Base-by-base conservation (phyloP, 495 filamentous ascomycete genomes). In the Geopyxis carbonaria region DNA sequence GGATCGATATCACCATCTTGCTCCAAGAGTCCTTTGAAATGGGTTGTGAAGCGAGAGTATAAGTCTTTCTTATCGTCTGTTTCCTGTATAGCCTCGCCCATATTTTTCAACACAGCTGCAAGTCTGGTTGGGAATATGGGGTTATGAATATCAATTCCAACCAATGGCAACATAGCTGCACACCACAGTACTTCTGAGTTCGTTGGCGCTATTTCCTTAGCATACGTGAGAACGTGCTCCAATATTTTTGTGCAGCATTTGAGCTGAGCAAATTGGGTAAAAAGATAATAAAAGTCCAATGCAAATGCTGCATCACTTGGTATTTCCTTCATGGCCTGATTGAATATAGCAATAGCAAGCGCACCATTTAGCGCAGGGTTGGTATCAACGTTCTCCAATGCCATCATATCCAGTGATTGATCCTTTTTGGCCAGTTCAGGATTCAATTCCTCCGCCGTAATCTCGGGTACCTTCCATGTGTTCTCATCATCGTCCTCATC, bases 291-390 rank as follows among this genome's bases (percentile, higher is more conserved):
- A 57, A 94, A 93, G 8, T 71, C 61, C 44, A 72, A 69, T 1
- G 73, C 83, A 21, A 85, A 67, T 0, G 59, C 56, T 2, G 73
- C 50, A 40, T 73, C 71, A 57, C 67, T 61, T 52, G 70, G 69
- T 38, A 80, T 76, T 52, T 89, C 69, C 51, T 80, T 85, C 65
- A 77, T 75, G 1, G 83, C 80, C 10, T 78, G 68, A 53, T 92
- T 85, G 46, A 94, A 95, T 25, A 95, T 80, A 22, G 87, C 85
- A 34, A 86, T 67, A 2, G 91, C 85, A 45, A 95, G 91, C 3
- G 85, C 86, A 5, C 89, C 89, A 33, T 76, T 78, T 22, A 94
- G 62, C 10, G 80, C 82, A 8, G 89, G 84, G 28, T 82, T 82
- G 36, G 76, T 67, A 31, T 73, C 69, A 6, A 91, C 69, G 45